Conservation (phyloP, 78 protist genomes). For the Acrasis kona region DNA sequence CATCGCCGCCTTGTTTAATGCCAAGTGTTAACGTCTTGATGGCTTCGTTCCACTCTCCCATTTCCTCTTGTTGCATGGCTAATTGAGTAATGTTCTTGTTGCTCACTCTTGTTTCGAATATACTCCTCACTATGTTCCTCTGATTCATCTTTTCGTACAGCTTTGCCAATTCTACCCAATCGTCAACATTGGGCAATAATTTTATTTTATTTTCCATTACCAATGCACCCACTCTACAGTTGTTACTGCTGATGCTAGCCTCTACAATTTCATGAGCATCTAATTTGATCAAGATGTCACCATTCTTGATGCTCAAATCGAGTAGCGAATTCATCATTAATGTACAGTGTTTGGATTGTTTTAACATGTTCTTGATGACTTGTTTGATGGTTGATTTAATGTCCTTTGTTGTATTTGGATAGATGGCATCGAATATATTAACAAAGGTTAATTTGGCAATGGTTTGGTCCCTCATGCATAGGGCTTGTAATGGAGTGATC, state of each 20-base stretch:
- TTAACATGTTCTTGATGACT: background rate
- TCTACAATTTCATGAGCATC: background rate
- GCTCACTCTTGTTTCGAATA: background rate
- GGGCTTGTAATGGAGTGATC: slow-evolving; percentile 14
- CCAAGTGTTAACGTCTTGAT: background rate
- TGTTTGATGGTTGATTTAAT: background rate
- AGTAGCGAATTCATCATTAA: background rate
- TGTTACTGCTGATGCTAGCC: background rate
- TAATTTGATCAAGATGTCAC: background rate
- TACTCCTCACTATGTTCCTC: background rate
- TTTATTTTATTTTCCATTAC: background rate
- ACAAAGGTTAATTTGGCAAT: background rate
- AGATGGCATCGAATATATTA: background rate
- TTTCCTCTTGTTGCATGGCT: background rate
- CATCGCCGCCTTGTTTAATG: too few species aligned
- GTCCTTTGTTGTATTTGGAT: background rate
- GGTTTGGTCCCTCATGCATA: background rate
- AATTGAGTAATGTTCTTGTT: background rate
- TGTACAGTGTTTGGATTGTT: background rate
- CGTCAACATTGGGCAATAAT: background rate
- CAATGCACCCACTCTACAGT: background rate
- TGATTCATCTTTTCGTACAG: background rate
- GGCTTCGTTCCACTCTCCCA: background rate
- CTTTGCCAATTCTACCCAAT: background rate
- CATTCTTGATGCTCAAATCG: background rate